Evolutionary conservation across 2,329 filamentous ascomycete species (phyloP), one percentile per base, ranked within the genome.

Genomic region (Penicillium expansum): DNA sequence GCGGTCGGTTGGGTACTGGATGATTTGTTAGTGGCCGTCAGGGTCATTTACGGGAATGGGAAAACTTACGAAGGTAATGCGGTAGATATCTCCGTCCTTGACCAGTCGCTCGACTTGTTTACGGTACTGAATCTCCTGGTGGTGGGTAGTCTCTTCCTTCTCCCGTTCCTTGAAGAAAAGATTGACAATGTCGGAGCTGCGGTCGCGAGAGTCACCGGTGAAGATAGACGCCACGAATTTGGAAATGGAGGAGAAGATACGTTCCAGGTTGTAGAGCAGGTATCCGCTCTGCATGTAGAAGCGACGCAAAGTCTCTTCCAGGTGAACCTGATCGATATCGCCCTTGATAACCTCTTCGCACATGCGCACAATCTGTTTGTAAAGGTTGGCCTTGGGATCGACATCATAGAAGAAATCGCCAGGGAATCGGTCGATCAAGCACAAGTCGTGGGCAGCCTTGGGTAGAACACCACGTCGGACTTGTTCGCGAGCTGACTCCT

Each of bases 281-380:
- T 93, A 99, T 7, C 94, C 94, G 63, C 86, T 89, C 70, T 89
- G 87, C 56, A 97, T 82, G 72, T 97, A 99, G 77, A 91, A 97
- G 63, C 92, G 90, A 24, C 94, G 89, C 55, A 99, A 81, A 6
- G 92, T 89, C 68, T 97, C 92, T 73, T 97, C 93, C 65, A 96
- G 91, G 30, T 91, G 86, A 52, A 80, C 82, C 74, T 92, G 87
- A 51, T 97, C 94, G 37, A 92, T 81, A 10, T 95, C 90, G 5
- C 88, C 88, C 42, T 86, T 85, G 62, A 97, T 86, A 63, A 90
- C 91, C 45, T 96, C 90, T 69, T 96, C 91, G 57, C 96, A 88
- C 72, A 97, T 85, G 63, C 87, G 84, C 11, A 97, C 80, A 14
- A 95, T 90, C 76, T 94, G 91, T 44, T 86, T 82, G 82, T 96